Evolutionary conservation across 495 filamentous ascomycete species (phyloP), one percentile per base, ranked within the genome.

Genomic region (Xylaria sp.): DNA sequence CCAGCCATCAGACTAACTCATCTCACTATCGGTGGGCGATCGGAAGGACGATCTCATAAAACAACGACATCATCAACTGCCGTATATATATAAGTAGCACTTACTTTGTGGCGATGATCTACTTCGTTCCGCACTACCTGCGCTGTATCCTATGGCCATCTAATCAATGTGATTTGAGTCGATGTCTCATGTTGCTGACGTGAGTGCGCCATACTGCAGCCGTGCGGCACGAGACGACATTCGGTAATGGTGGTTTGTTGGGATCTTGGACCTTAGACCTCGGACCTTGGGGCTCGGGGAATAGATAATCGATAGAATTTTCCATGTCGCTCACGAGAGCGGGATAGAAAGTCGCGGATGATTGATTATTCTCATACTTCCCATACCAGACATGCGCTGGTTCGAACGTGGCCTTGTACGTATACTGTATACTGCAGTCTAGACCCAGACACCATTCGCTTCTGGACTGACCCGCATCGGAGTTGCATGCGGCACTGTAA

Each of bases 121-220:
- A 35, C 50, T 24, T 58, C 24, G 41, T 46, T 31, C 5, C 21
- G 8, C 24, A 41, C 52, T 52, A 6, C 21, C 52, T 55, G 46
- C 31, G 31, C 33, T 29, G 17, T 44, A 29, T 35, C 33, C 17
- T 19, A 21, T n/a, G 14, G 14, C 41, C 41, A 46, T 19, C 15
- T 62, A 12, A 43, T 69, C 55, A 59, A 19, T 48, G 1, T 46
- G 43, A 40, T 50, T n/a, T 58, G 69, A n/a, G 68, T 50, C 40
- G 6, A 37, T 71, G 61, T 71, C 69, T 71, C 69, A 66, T 37
- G 62, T 53, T 66, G 69, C 69, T 71, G 69, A 71, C 69, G 68
- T 55, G 68, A 70, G 58, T 61, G 68, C 58, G 68, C 46, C 44
- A 70, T 44, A 55, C 59, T 35, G 68, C 58, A 70, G 52, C 37